Evolutionary conservation across 1,284 basidiomycete species (phyloP).

Genomic region (Microbotryomycetes sp.): DNA sequence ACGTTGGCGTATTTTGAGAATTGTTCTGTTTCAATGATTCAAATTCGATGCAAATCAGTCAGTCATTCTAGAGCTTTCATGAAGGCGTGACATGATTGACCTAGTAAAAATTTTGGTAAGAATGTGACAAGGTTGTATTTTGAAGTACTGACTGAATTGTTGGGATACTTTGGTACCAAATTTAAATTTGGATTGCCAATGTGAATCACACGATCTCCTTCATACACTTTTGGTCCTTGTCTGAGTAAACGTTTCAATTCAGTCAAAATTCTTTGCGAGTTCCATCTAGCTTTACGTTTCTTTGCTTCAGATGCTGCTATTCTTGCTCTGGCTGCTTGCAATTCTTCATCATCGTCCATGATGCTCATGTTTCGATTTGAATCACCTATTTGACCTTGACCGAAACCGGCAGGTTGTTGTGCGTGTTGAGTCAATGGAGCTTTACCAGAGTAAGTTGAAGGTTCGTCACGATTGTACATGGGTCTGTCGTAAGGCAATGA

Average conservation of each 20-base stretch:
- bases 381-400: constrained; percentile 18
- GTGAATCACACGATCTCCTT: constrained; percentile 34
- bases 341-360: constrained; percentile 34
- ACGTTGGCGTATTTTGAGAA: constrained; percentile 98
- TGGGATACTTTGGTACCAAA: constrained; percentile 18
- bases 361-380: constrained; percentile 8
- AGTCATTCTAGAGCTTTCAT: background rate
- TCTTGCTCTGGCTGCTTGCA: constrained; percentile 19
- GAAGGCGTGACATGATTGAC: constrained; percentile 51
- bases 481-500: constrained; percentile 8
- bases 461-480: background rate
- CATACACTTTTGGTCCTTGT: constrained; percentile 21
- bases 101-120: constrained; percentile 84
- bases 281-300: constrained; percentile 3
- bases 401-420: constrained; percentile 20
- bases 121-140: constrained; percentile 91
- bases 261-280: background rate
- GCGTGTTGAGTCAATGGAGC: constrained; percentile 20
- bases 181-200: constrained; percentile 32
- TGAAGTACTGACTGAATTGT: constrained; percentile 86
- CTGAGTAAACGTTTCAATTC: constrained; percentile 8
- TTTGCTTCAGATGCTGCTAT: constrained; percentile 12
- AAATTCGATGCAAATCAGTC: background rate
- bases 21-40: constrained; percentile 59
- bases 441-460: constrained; percentile 9